A percentile compares a stretch with the other conserved stretches of the same genome.
Evolutionary conservation across 1,139 yeast genomes (phyloP).

Genomic region (Nakaseomyces bracarensis): DNA sequence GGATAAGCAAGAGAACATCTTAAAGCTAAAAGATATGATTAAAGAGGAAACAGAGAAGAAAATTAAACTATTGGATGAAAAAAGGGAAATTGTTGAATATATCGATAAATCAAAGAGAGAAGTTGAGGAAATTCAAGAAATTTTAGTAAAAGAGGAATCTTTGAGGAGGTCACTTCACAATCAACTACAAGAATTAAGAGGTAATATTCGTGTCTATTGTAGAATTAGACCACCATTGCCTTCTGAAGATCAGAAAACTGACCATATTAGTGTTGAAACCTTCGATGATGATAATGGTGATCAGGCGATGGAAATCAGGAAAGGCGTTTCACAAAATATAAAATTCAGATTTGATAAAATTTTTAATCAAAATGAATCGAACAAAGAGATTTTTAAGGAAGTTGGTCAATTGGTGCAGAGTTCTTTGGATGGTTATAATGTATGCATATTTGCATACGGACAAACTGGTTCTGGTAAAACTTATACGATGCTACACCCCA

Average conservation of each 20-base stretch:
- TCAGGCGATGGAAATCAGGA: constrained; percentile 24
- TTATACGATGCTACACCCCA: constrained; percentile 69
- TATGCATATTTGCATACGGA: constrained; percentile 93
- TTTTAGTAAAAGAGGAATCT: constrained; percentile 41
- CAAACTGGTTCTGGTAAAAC: constrained; percentile 98
- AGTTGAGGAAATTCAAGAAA: constrained; percentile 30
- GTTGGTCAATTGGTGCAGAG: constrained; percentile 83
- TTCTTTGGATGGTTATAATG: constrained; percentile 83
- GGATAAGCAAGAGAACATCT: constrained; percentile 9
- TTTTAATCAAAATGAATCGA: constrained; percentile 48
- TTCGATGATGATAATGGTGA: constrained; percentile 43
- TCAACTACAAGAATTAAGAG: constrained; percentile 75
- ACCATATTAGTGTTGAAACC: constrained; percentile 42
- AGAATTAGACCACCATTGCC: constrained; percentile 57
- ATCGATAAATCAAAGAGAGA: constrained; percentile 26
- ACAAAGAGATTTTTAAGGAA: constrained; percentile 67
- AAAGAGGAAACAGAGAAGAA: constrained; percentile 18
- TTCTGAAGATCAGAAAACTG: constrained; percentile 28
- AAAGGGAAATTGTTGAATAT: constrained; percentile 24
- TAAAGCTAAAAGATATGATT: constrained; percentile 13
- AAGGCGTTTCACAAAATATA: constrained; percentile 19
- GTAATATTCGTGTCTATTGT: constrained; percentile 87
- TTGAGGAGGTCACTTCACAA: constrained; percentile 64
- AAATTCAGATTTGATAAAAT: constrained; percentile 73
- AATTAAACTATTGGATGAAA: constrained; percentile 18